Base-by-base conservation (phyloP, 1,139 yeast species). In the Scheffersomyces segobiensis region DNA sequence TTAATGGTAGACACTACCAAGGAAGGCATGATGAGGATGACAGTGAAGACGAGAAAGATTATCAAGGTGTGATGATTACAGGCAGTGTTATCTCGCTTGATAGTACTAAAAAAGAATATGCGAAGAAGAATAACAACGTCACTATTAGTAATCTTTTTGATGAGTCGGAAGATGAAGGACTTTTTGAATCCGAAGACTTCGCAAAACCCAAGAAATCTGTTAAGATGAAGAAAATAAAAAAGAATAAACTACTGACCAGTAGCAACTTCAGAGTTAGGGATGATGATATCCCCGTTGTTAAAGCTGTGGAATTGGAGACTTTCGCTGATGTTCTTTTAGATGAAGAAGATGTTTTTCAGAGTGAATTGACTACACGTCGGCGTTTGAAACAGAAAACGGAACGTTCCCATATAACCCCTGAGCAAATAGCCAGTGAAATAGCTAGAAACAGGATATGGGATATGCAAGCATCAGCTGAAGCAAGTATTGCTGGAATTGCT, bases 341-440 rank as follows among this genome's bases (percentile, higher is more conserved):
- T 49, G 82, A 79, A 3, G 78, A 72, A 14, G 62, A 60, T 1
- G 89, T 86, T 53, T 68, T 88, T 18, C 84, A 81, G 55, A 68
- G 69, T 0, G 61, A 78, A 0, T 69, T 87, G 53, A 71, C 79
- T 1, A 60, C 63, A 17, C 79, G 77, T 53, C 75, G 92, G 61
- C 64, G 74, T 24, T 67, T 72, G 55, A 78, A 75, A 32, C 83
- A 77, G 53, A 73, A 70, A 62, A 63, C 64, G 12, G 68, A 71
- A 50, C 62, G 69, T 19, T 65, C 66, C 52, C 65, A 63, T 46
- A 55, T 75, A 60, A 77, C 76, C 3, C 79, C 84, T 2, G 86
- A 83, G 59, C 81, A 84, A 19, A 67, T 85, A 12, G 88, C 85
- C 0, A 62, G 66, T 21, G 85, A 84, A 57, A 76, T 84, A 19